Percentiles rank a stretch among this genome's conserved stretches.
These are phyloP conservation scores for Anthracocystis panici-leucophaei DNA, from an alignment of 1,284 basidiomycete genomes.

Conservation along the genomic window DNA sequence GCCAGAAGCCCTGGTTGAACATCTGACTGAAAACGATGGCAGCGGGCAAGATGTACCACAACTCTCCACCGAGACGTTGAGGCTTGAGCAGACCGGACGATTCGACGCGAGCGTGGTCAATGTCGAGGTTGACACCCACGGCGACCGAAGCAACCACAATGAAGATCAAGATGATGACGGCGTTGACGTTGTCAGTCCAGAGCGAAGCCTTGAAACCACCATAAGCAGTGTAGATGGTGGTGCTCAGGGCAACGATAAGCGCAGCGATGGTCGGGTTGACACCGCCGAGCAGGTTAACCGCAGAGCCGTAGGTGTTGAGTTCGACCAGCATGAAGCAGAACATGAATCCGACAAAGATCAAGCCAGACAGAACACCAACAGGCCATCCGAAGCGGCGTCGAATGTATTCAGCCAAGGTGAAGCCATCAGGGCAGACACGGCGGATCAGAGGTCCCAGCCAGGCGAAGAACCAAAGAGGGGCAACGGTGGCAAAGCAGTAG, in stretches of 20 bases:
- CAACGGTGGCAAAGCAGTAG: conserved; percentile 66
- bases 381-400: conserved; percentile 68
- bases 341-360: conserved; percentile 69
- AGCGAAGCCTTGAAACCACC: conserved; percentile 70
- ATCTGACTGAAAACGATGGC: conserved; percentile 68
- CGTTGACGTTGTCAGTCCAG: conserved; percentile 69
- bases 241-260: conserved; percentile 65
- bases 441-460: conserved; percentile 68
- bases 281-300: conserved; percentile 57
- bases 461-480: conserved; percentile 67
- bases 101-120: conserved; percentile 58
- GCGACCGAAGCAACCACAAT: conserved; percentile 65
- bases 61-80: conserved; percentile 65
- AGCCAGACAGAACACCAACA: conserved; percentile 62
- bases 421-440: conserved; percentile 66
- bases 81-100: conserved; percentile 58
- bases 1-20: conserved; percentile 70
- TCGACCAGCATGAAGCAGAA: conserved; percentile 70
- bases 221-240: conserved; percentile 69
- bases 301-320: conserved; percentile 68
- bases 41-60: conserved; percentile 68
- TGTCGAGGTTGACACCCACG: conserved; percentile 62
- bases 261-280: conserved; percentile 66
- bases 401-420: conserved; percentile 68
- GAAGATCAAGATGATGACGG: conserved; percentile 65